A percentile compares a stretch with the other conserved stretches of the same genome.
Conservation (phyloP, 2,329 filamentous ascomycete genomes). For the Pseudonectria foliicola region DNA sequence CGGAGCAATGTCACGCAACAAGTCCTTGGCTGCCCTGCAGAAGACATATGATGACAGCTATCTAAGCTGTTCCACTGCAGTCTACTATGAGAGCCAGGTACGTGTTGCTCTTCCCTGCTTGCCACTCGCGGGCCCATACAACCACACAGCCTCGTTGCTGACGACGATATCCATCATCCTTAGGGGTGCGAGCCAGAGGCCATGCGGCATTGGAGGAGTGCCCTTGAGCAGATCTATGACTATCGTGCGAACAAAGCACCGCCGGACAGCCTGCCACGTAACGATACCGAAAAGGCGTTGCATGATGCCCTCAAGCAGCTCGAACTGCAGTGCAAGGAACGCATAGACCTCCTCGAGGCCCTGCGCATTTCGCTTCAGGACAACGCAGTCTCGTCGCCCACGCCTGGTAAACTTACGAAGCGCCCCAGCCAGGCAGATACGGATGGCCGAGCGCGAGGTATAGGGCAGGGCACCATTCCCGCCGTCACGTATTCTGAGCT, state of each 20-base stretch:
- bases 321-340: slow-evolving; percentile 87
- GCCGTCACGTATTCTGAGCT: slow-evolving; percentile 73
- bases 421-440: slow-evolving; percentile 13
- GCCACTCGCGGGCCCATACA: slow-evolving; percentile 1
- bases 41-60: slow-evolving; percentile 98
- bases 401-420: slow-evolving; percentile 17
- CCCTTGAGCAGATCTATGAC: slow-evolving; percentile 82
- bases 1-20: slow-evolving; percentile 46
- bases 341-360: slow-evolving; percentile 80
- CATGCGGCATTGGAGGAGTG: slow-evolving; percentile 80
- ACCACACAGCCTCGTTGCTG: slow-evolving; percentile 1
- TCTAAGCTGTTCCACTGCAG: slow-evolving; percentile 86
- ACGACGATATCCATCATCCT: slow-evolving; percentile 1
- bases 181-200: slow-evolving; percentile 90
- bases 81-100: slow-evolving; percentile 93
- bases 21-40: slow-evolving; percentile 66
- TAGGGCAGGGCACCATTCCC: slow-evolving; percentile 76
- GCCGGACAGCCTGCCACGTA: slow-evolving; percentile 60
- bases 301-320: slow-evolving; percentile 75
- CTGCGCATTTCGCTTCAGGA: slow-evolving; percentile 58
- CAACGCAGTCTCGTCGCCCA: slow-evolving; percentile 10
- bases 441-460: slow-evolving; percentile 39
- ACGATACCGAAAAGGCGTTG: slow-evolving; percentile 77
- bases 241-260: slow-evolving; percentile 72
- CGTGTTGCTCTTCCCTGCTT: slow-evolving; percentile 3